These are phyloP conservation scores for Parietichytrium sp. DNA, from an alignment of 108 stramenopile genomes.

Conservation along the genomic window DNA sequence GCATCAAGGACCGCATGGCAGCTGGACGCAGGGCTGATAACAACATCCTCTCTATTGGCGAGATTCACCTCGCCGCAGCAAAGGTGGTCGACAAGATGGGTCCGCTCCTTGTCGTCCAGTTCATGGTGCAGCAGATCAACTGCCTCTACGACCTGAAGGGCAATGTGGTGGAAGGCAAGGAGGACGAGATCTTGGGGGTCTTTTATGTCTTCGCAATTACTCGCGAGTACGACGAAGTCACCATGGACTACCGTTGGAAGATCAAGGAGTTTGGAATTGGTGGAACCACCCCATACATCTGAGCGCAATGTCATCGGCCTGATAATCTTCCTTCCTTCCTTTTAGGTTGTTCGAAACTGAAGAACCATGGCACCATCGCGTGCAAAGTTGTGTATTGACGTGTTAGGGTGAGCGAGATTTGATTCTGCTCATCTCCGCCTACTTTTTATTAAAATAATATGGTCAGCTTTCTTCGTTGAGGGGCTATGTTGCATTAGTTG, in stretches of 20 bases:
- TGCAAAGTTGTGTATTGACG: too few species aligned
- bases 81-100: slow-evolving; percentile 87
- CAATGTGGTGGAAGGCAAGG: slow-evolving; percentile 81
- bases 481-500: too few species aligned
- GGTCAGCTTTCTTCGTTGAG: too few species aligned
- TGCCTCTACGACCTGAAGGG: slow-evolving; percentile 87
- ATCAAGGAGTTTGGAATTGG: slow-evolving; percentile 75
- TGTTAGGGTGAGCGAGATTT: too few species aligned
- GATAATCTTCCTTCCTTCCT: too few species aligned
- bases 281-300: slow-evolving; percentile 30
- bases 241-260: slow-evolving; percentile 84
- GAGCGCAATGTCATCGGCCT: too few species aligned
- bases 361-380: too few species aligned
- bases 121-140: slow-evolving; percentile 98
- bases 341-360: too few species aligned
- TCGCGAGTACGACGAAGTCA: slow-evolving; percentile 87
- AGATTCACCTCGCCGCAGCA: slow-evolving; percentile 71
- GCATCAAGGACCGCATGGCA: slow-evolving; percentile 76
- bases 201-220: slow-evolving; percentile 92
- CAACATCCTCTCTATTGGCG: background rate
- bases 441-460: too few species aligned
- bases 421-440: too few species aligned
- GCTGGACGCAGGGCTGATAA: slow-evolving; percentile 68
- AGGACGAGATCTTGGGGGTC: slow-evolving; percentile 85
- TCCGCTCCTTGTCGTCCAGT: slow-evolving; percentile 84